Conservation (phyloP, 2,329 filamentous ascomycete species). For the Pseudogymnoascus verrucosus region DNA sequence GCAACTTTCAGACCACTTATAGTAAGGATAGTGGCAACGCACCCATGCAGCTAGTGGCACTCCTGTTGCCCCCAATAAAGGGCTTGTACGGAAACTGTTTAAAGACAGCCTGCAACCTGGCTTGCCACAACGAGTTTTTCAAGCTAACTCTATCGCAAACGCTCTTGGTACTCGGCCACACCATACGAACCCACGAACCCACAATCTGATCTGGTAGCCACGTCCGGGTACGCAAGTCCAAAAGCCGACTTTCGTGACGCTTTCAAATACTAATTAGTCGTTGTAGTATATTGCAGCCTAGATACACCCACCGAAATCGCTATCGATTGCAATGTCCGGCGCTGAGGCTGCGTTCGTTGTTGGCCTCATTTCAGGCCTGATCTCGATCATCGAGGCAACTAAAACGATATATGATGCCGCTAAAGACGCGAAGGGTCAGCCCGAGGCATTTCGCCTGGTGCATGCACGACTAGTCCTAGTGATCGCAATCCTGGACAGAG, state of each 20-base stretch:
- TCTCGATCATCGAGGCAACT: constrained; percentile 18
- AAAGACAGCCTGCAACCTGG: not conserved
- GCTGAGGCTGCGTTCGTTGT: constrained; percentile 16
- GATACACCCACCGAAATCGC: not conserved
- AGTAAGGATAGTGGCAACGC: not conserved
- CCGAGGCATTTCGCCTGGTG: constrained; percentile 19
- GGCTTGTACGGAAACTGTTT: not conserved
- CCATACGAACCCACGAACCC: not conserved
- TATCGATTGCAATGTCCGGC: constrained; percentile 12
- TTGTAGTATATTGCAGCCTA: not conserved
- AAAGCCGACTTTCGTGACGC: not conserved
- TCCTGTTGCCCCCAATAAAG: not conserved
- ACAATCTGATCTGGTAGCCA: not conserved
- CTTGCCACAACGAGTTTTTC: not conserved
- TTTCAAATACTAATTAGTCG: not conserved
- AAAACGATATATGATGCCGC: constrained; percentile 19
- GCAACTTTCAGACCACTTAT: not conserved
- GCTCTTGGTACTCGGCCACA: not conserved
- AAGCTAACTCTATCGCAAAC: not conserved
- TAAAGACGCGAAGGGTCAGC: constrained; percentile 19
- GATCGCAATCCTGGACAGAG: constrained; percentile 15
- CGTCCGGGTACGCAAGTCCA: not conserved
- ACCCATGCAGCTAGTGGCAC: not conserved
- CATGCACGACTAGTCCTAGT: constrained; percentile 19
- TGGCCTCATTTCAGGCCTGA: constrained; percentile 18